These are phyloP conservation scores for Fusarium chuoi DNA, from an alignment of 2,329 filamentous ascomycete species.

Conservation along the genomic window DNA sequence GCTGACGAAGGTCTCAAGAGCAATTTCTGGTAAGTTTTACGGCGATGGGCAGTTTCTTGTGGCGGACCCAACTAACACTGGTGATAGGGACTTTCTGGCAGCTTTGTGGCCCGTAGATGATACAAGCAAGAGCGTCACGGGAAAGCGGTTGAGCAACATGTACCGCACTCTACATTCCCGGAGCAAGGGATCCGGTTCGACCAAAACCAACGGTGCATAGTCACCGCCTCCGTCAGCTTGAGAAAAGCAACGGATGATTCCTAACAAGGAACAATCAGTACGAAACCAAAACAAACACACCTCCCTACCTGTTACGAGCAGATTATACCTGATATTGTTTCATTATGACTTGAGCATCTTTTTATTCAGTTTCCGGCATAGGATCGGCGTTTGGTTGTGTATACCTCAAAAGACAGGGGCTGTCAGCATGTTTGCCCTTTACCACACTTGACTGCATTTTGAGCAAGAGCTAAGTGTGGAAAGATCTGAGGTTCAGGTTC, in stretches of 20 bases:
- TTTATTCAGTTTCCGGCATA: conserved; percentile 40
- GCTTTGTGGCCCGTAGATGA: conserved; percentile 59
- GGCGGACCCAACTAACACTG: conserved; percentile 30
- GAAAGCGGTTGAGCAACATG: conserved; percentile 57
- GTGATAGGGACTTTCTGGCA: conserved; percentile 56
- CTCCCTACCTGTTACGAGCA: conserved; percentile 22
- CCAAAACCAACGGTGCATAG: conserved; percentile 49
- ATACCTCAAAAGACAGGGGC: conserved; percentile 32
- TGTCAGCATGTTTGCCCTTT: conserved; percentile 38
- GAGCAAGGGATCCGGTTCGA: conserved; percentile 46
- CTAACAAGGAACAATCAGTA: background rate
- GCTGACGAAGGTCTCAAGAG: conserved; percentile 57
- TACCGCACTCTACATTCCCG: conserved; percentile 54
- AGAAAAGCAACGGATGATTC: background rate
- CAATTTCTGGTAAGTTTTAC: conserved; percentile 59
- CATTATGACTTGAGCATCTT: conserved; percentile 36
- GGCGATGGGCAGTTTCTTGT: background rate
- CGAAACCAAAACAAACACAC: background rate
- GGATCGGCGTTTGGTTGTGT: conserved; percentile 45
- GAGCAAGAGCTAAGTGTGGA: conserved; percentile 20
- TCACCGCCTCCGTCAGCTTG: conserved; percentile 1
- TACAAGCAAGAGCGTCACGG: conserved; percentile 57
- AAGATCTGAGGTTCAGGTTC: conserved; percentile 21
- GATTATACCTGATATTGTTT: conserved; percentile 36
- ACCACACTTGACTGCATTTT: background rate